These are phyloP conservation scores for Russula vinacea DNA, from an alignment of 768 basidiomycete genomes.

Conservation along the genomic window DNA sequence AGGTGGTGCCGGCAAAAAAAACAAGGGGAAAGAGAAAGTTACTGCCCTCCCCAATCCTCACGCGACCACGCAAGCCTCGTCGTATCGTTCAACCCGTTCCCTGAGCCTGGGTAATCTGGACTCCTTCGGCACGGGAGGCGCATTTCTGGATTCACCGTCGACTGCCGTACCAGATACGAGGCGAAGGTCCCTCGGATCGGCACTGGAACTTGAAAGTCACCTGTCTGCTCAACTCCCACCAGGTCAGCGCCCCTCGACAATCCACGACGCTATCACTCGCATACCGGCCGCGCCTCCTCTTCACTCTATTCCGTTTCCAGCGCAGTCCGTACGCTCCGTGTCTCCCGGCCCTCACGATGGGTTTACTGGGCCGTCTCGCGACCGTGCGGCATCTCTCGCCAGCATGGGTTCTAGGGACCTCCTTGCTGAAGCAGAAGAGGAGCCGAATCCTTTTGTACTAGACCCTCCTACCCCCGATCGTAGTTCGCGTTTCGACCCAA, in stretches of 20 bases:
- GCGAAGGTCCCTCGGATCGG: constrained; percentile 56
- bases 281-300: constrained; percentile 42
- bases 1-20: constrained; percentile 39
- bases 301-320: constrained; percentile 63
- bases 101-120: constrained; percentile 66
- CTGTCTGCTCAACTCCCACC: constrained; percentile 42
- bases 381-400: constrained; percentile 49
- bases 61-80: constrained; percentile 32
- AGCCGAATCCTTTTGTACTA: constrained; percentile 38
- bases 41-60: constrained; percentile 47
- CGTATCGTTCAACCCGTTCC: constrained; percentile 43
- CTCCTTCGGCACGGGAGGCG: constrained; percentile 48
- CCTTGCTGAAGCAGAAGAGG: constrained; percentile 41
- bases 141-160: constrained; percentile 44
- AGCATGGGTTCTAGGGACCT: constrained; percentile 51
- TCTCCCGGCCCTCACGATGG: constrained; percentile 39
- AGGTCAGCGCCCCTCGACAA: constrained; percentile 50
- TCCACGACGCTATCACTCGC: constrained; percentile 47
- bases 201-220: constrained; percentile 51
- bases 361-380: constrained; percentile 35
- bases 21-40: constrained; percentile 40
- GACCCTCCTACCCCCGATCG: constrained; percentile 41
- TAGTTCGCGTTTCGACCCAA: constrained; percentile 47
- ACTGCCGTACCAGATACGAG: constrained; percentile 40
- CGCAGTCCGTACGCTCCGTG: constrained; percentile 34